These are phyloP conservation scores for Hypoxylon lenormandii DNA, from an alignment of 495 filamentous ascomycete genomes.

Conservation along the genomic window DNA sequence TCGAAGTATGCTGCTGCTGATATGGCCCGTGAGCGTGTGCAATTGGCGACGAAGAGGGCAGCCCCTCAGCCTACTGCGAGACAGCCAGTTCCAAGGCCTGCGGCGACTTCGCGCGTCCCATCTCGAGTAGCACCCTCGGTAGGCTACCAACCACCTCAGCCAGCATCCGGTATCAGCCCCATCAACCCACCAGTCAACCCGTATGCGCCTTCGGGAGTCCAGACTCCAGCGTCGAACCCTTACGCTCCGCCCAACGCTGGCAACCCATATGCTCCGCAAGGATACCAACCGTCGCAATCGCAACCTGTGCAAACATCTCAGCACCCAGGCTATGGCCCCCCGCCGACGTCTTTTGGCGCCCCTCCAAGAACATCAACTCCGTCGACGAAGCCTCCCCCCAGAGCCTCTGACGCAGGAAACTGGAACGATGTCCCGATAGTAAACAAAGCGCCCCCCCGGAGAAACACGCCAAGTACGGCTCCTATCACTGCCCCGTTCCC, in stretches of 20 bases:
- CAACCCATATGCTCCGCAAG: conserved; percentile 54
- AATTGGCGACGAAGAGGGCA: conserved; percentile 81
- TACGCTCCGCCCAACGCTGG: conserved; percentile 67
- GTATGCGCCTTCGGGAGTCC: conserved; percentile 48
- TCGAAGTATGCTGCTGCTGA: conserved; percentile 87
- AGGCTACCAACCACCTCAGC: conserved; percentile 58
- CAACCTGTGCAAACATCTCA: conserved; percentile 47
- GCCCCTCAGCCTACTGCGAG: conserved; percentile 51
- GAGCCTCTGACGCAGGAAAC: conserved; percentile 73
- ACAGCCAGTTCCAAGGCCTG: conserved; percentile 45
- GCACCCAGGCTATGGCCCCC: conserved; percentile 53
- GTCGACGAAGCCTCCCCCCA: conserved; percentile 72
- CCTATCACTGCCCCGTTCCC: conserved; percentile 76
- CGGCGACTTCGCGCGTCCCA: conserved; percentile 23
- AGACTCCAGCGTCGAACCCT: conserved; percentile 65
- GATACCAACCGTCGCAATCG: conserved; percentile 51
- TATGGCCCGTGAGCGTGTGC: conserved; percentile 85
- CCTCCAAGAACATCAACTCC: conserved; percentile 68
- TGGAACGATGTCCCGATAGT: conserved; percentile 98
- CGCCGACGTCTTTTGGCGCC: conserved; percentile 51
- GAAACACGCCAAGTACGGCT: conserved; percentile 74
- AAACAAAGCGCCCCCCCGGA: conserved; percentile 75
- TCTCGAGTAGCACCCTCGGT: conserved; percentile 28
- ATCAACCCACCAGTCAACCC: conserved; percentile 50
- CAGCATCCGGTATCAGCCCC: conserved; percentile 50